Conservation (phyloP, 2,329 filamentous ascomycete genomes). For the Elsinoe necatrix region DNA sequence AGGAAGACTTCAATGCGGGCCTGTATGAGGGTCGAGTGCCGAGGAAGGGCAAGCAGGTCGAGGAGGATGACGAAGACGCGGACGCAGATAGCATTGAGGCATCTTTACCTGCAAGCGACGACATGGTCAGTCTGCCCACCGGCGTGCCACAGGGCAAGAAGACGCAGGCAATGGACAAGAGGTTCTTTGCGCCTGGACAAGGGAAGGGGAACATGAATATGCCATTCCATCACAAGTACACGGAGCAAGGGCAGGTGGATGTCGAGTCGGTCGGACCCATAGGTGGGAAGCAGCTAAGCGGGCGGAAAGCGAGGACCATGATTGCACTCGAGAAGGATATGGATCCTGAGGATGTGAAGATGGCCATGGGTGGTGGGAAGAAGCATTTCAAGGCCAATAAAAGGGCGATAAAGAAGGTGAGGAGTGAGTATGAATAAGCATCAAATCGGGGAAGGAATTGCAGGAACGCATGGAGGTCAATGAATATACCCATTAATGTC, state of each 20-base stretch:
- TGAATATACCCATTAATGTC: neutral
- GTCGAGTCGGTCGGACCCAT: slow-evolving; percentile 21
- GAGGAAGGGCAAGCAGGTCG: slow-evolving; percentile 61
- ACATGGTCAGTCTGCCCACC: slow-evolving; percentile 35
- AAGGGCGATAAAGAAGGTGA: slow-evolving; percentile 34
- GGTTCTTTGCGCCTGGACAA: slow-evolving; percentile 70
- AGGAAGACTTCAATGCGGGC: slow-evolving; percentile 73
- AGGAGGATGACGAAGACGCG: slow-evolving; percentile 28
- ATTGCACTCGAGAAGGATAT: slow-evolving; percentile 76
- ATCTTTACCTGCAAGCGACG: slow-evolving; percentile 35
- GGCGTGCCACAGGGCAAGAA: slow-evolving; percentile 53
- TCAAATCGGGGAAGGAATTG: neutral
- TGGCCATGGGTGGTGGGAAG: slow-evolving; percentile 54
- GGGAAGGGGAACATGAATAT: slow-evolving; percentile 57
- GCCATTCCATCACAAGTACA: slow-evolving; percentile 88
- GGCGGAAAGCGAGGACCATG: slow-evolving; percentile 73
- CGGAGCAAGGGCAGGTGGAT: slow-evolving; percentile 58
- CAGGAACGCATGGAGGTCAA: neutral
- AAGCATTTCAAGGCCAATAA: slow-evolving; percentile 87
- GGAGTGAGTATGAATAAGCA: slow-evolving; percentile 17
- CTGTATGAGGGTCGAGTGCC: slow-evolving; percentile 83
- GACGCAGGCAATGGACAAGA: slow-evolving; percentile 68
- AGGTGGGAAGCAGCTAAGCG: slow-evolving; percentile 61
- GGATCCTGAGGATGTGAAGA: slow-evolving; percentile 51
- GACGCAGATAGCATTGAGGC: slow-evolving; percentile 21